phyloP scores from a whole-genome alignment of 495 filamentous ascomycete genomes.

The Zalerion maritima region DNA sequence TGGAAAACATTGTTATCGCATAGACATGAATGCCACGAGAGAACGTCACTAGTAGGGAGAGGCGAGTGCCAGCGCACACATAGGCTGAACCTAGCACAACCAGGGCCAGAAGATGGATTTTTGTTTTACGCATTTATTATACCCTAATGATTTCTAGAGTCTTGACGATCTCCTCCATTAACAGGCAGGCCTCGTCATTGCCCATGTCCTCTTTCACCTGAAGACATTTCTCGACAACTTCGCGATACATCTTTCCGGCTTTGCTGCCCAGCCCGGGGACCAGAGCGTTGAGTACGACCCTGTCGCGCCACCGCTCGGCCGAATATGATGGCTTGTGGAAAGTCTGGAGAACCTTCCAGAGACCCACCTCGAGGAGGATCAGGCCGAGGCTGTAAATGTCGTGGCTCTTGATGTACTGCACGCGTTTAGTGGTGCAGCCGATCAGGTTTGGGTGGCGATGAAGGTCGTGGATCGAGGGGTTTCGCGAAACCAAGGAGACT shows the following conservation, averaged over 20 bases:
- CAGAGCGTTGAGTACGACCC: constrained; percentile 11
- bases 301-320: constrained; percentile 14
- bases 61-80: too few relatives aligned
- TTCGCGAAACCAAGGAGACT: constrained; percentile 16
- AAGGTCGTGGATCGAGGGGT: constrained; percentile 10
- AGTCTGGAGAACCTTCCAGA: constrained; percentile 13
- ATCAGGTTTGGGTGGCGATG: constrained; percentile 19
- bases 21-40: too few relatives aligned
- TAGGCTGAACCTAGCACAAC: too few relatives aligned
- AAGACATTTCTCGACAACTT: constrained; percentile 16
- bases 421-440: constrained; percentile 11
- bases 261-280: constrained; percentile 19
- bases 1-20: constrained; percentile 33
- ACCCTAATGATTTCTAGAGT: constrained; percentile 16
- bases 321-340: constrained; percentile 17
- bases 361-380: constrained; percentile 16
- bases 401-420: constrained; percentile 14
- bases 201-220: constrained; percentile 9
- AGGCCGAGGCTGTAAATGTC: constrained; percentile 19
- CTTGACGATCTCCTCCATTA: constrained; percentile 18
- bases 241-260: constrained; percentile 13
- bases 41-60: too few relatives aligned
- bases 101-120: too few relatives aligned
- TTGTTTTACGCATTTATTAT: constrained; percentile 1
- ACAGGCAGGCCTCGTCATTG: constrained; percentile 9